Percentiles rank a stretch among this genome's conserved stretches.
These are phyloP conservation scores for Cyclaneusma minus DNA, from an alignment of 2,329 filamentous ascomycete genomes.

Conservation along the genomic window DNA sequence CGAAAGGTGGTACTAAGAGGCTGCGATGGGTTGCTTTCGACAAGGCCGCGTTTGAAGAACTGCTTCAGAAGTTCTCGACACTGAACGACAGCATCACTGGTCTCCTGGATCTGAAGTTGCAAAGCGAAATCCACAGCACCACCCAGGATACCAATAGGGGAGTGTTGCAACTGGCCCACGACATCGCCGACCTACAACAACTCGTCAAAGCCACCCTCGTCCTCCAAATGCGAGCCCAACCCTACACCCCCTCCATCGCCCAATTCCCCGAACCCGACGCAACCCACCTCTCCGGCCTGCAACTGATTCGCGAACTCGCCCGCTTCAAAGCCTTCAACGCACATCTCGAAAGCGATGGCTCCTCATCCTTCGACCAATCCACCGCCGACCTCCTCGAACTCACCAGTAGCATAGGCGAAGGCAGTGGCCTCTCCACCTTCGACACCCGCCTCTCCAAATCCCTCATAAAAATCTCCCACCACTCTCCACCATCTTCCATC, in stretches of 20 bases:
- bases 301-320: slow-evolving; percentile 26
- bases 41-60: slow-evolving; percentile 27
- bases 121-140: slow-evolving; percentile 29
- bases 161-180: slow-evolving; percentile 29
- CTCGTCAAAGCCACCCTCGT: slow-evolving; percentile 28
- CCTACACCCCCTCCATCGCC: slow-evolving; percentile 11
- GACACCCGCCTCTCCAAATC: too few relatives aligned
- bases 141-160: slow-evolving; percentile 32
- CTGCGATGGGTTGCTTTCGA: slow-evolving; percentile 30
- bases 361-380: slow-evolving; percentile 19
- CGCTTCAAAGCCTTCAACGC: slow-evolving; percentile 36
- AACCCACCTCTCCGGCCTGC: slow-evolving; percentile 22
- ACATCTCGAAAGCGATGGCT: slow-evolving; percentile 22
- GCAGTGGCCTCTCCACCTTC: slow-evolving; percentile 1
- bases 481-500: too few relatives aligned
- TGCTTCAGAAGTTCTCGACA: slow-evolving; percentile 26
- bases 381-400: slow-evolving; percentile 25
- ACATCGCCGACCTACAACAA: slow-evolving; percentile 27
- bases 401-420: slow-evolving; percentile 10
- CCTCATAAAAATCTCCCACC: too few relatives aligned
- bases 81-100: slow-evolving; percentile 33
- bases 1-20: slow-evolving; percentile 16
- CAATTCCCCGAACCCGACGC: not conserved
- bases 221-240: slow-evolving; percentile 23
- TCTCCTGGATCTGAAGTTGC: slow-evolving; percentile 28